Base-by-base conservation (phyloP, 345 rosid genomes). In the Eucalyptus cladocalyx region DNA sequence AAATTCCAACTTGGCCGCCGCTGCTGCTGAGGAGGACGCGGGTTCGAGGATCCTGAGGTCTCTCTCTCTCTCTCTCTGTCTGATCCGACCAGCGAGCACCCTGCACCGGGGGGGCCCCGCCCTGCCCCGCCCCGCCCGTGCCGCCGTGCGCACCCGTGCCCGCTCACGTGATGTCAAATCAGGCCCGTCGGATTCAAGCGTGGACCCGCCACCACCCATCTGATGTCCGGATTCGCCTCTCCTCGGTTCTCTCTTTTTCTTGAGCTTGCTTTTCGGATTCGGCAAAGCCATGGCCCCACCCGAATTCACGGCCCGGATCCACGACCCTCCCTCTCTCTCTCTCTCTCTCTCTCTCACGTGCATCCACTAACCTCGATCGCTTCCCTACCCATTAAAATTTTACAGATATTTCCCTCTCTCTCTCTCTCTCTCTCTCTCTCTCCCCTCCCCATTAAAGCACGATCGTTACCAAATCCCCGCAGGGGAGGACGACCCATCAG, bases 291-390 rank as follows among this genome's bases (percentile, higher is more conserved):
- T 87, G 90, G 88, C 87, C 95, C 96, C 93, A 91, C 94, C 69
- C 43, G 18, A 51, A n/a, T 91, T 85, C 85, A 88, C 86, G 92
- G 92, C 93, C 93, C 94, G 90, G 91, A 90, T 91, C 93, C 92
- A 91, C 87, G 87, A 91, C 90, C 88, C 90, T 90, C 56, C 6
- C 56, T 51, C 19, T 50, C 51, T 47, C 50, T 49, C 51, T 49
- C 53, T 50, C 56, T 53, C 62, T 56, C 62, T 24, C 88, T 95
- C 95, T 92, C 95, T 96, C 91, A 90, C 91, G 91, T 90, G 91
- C 90, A 80, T 18, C 85, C 65, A 51, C 88, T 45, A 26, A 80
- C 50, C 86, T 49, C 17, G 8, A 49, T 48, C 37, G 60, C 53
- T 42, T 21, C 51, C 89, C 51, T 62, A n/a, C 53, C 67, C 69